Evolutionary conservation across 2,329 filamentous ascomycete species (phyloP), one percentile per base, ranked within the genome.

Genomic region (Colletotrichum sansevieriae): DNA sequence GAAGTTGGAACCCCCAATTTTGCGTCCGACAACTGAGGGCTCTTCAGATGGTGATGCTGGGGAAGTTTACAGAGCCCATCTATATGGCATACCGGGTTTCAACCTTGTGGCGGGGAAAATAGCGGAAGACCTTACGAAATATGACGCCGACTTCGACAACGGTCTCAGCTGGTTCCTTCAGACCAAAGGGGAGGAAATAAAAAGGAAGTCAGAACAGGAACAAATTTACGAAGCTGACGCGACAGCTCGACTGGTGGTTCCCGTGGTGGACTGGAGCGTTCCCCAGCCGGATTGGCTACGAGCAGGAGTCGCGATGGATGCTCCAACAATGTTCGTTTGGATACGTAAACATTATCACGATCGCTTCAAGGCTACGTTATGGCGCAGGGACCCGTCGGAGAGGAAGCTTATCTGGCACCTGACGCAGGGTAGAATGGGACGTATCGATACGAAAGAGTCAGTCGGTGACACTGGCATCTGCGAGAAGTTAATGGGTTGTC

Each of bases 201-300:
- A 59, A n/a, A 6, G 55, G 65, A 15, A 47, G 73, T 6, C 43
- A 1, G 75, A 76, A 41, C 73, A 77, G 63, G 79, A 82, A 46
- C 70, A 71, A 12, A 52, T 78, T 1, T 70, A 77, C 22, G 65
- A 72, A 20, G 51, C 67, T 5, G 73, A 77, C 15, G 72, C 74
- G 4, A 64, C 73, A 1, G 66, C 76, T 5, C 73, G 78, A 29
- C 47, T 80, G 20, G 66, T 72, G 2, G 72, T 78, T 46, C 78
- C 78, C 6, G 41, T 63, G 8, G 52, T 79, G 25, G 69, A 76
- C 35, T 79, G 78, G 44, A 67, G 68, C 1, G 71, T 72, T 22
- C 65, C 73, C 13, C 49, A 63, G 5, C 71, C 74, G 1, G 68
- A 70, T 41, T 80, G 78, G 78, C 25, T 18, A 1, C 15, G 25